These are phyloP conservation scores for Paulownia fortunei DNA, from an alignment of 257 asterid genomes.

Conservation along the genomic window DNA sequence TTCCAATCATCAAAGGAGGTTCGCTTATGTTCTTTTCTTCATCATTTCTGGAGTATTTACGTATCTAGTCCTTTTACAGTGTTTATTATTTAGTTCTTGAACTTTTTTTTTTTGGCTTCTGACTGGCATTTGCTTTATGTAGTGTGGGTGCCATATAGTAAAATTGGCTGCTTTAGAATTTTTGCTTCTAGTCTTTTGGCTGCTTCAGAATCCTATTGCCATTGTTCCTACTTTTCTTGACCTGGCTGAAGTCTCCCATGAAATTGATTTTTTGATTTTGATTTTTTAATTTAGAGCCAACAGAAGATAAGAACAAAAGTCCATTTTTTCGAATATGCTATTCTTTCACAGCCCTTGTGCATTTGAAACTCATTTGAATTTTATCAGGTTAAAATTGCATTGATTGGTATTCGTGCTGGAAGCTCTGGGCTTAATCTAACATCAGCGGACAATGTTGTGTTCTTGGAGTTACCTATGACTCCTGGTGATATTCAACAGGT, in stretches of 20 bases:
- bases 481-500: constrained; percentile 91
- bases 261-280: background rate
- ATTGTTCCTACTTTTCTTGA: background rate
- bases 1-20: constrained; percentile 88
- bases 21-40: constrained; percentile 29
- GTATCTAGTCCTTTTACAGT: background rate
- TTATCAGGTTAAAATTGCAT: constrained; percentile 83
- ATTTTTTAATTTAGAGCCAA: constrained; percentile 12
- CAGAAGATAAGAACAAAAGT: background rate
- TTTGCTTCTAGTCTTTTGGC: constrained; percentile 19
- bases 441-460: constrained; percentile 89
- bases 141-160: constrained; percentile 19
- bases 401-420: constrained; percentile 95
- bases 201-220: constrained; percentile 26
- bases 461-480: constrained; percentile 83
- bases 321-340: background rate
- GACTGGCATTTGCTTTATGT: constrained; percentile 1
- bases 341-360: constrained; percentile 23
- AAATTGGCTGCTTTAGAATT: constrained; percentile 17
- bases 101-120: background rate
- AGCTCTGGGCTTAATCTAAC: constrained; percentile 92
- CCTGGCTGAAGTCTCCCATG: constrained; percentile 19
- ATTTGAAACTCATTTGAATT: constrained; percentile 21
- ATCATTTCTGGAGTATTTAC: background rate
- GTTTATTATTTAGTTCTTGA: background rate